Base-by-base conservation (phyloP, 192 early-diverging fungal species). In the Funneliformis mosseae region DNA sequence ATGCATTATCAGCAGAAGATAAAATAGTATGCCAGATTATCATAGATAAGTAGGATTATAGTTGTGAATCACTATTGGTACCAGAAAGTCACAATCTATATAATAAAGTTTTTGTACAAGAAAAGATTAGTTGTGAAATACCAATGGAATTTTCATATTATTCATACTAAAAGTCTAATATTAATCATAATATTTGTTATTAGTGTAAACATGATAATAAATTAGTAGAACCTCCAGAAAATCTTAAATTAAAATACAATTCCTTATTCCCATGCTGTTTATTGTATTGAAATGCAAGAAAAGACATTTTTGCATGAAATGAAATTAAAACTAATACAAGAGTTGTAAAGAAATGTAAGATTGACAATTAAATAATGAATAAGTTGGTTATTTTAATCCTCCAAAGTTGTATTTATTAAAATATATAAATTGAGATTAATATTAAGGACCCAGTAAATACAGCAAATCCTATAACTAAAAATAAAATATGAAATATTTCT, bases 101-200 rank as follows among this genome's bases (percentile, higher is more conserved):
- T 27, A 66, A 66, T 14, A 33, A 64, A 66, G 27, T 33, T 66
- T 64, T 66, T 66, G 63, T 66, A 66, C 9, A 3, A 9, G 63
- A 66, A 66, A 66, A 33, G 11, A 66, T 33, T 66, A 38, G 0
- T 66, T 66, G 63, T 38, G 25, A 66, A 66, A 33, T 11, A 66
- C 25, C 62, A 64, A 64, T 64, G 11, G 62, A 64, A 25, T 3
- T 28, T 0, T 25, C 62, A 64, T 64, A 64, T 64, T 64, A 64
- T 28, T 64, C 25, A 11, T 28, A 25, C 27, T 11, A 11, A 64
- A 64, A 64, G 28, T 25, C 23, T 28, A 64, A 64, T 28, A 33
- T 64, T 64, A 64, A 64, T 64, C 14, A 27, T 33, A 14, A 66
- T 66, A 1, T 66, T 66, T 66, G 63, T 66, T 66, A 66, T 66